Percentiles rank a stretch among this genome's conserved stretches.
phyloP scores from a whole-genome alignment of 352 stramenopile species.

The Pythium monospermum region DNA sequence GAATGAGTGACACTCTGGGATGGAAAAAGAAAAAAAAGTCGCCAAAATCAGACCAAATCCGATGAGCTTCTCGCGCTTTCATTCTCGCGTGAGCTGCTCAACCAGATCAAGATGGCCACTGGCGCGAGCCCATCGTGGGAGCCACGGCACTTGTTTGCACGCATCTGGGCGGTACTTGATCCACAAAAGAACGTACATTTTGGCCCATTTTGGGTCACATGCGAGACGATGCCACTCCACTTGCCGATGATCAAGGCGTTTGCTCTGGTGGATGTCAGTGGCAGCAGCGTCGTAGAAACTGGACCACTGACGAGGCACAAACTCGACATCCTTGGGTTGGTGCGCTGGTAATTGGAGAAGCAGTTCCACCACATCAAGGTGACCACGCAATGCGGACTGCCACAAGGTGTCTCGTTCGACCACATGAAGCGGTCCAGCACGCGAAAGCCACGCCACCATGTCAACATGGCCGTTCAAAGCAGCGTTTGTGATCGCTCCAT shows the following conservation, averaged over 20 bases:
- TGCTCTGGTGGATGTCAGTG: neutral
- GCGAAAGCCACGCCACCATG: conserved; percentile 10
- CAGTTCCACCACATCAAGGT: conserved; percentile 13
- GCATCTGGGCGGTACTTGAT: neutral
- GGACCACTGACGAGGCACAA: conserved; percentile 2
- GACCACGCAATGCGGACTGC: conserved; percentile 7
- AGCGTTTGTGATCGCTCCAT: conserved; percentile 3
- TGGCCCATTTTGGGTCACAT: conserved; percentile 8
- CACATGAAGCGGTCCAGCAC: conserved; percentile 11
- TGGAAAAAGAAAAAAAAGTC: too few species aligned
- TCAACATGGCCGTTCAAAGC: conserved; percentile 9
- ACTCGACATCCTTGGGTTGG: conserved; percentile 6
- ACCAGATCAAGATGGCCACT: too few species aligned
- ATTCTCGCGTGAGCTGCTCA: too few species aligned
- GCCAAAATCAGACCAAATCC: too few species aligned
- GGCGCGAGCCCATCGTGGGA: conserved; percentile 7
- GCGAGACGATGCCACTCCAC: conserved; percentile 3
- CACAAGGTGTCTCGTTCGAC: conserved; percentile 9
- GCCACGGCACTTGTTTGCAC: conserved; percentile 5
- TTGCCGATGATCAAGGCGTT: neutral
- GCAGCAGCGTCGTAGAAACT: conserved; percentile 11
- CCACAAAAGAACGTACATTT: conserved; percentile 10
- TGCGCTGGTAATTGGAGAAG: conserved; percentile 5
- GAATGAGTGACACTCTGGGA: too few species aligned
- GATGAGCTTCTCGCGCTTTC: too few species aligned